Evolutionary conservation across 2,329 filamentous ascomycete genomes (phyloP), one percentile per base, ranked within the genome.

Genomic region (Pseudopyrenochaeta lycopersici): DNA sequence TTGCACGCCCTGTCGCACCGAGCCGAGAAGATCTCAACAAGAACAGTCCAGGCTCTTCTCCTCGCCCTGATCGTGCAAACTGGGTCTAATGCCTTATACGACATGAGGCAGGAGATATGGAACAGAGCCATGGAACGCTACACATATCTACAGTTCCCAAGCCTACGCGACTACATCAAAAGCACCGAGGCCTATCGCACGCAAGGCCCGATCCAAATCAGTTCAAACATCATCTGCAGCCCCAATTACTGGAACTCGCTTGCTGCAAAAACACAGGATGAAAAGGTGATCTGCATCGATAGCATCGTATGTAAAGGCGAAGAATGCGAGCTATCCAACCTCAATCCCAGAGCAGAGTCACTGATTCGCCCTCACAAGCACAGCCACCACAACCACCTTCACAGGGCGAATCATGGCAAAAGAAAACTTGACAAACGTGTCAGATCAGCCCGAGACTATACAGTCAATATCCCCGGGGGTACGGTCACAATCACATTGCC

Each of bases 181-280:
- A 39, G 27, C 11, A 32, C 35, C 35, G 2, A 46, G 23, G 23
- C 17, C 12, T 52, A 29, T 12, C 31, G n/a, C 11, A 46, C 35
- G 18, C 10, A 39, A 15, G 42, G 49, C 10, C 49, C 49, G n/a
- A 33, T 46, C 17, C 33, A 39, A 11, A 9, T 52, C 33, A 31
- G 17, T 23, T 7, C 40, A n/a, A 14, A 41, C 18, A 30, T 52
- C 9, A 23, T 46, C 21, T 49, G 46, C 46, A 49, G 32, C 18
- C 46, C 27, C 21, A 32, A 49, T 32, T 41, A 49, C 36, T 49
- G 46, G 46, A 49, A 52, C 35, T 20, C 49, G 5, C 49, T 21
- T n/a, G 42, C 41, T 23, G 17, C 41, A 29, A 46, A 46, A 4
- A 33, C 12, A 33, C 21, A 11, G 29, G 23, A 7, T 18, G 40